Evolutionary conservation across 371 early-diverging fungal species (phyloP).

Genomic region (Cokeromyces recurvatus): DNA sequence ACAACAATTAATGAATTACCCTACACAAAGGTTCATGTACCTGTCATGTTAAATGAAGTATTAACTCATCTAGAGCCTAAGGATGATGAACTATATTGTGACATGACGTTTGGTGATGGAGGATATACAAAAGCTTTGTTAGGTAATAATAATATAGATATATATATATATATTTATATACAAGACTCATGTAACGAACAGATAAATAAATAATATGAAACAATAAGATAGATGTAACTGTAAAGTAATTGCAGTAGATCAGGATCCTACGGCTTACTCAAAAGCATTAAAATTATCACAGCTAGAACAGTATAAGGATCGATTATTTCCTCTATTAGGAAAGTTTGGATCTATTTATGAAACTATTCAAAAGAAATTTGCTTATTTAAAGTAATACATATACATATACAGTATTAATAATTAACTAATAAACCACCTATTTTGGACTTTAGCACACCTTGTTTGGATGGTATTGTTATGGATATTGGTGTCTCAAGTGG

Average conservation of each 20-base stretch:
- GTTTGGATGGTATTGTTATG: conserved; percentile 67
- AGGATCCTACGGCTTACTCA: conserved; percentile 63
- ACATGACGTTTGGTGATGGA: conserved; percentile 74
- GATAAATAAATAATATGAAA: too few species aligned
- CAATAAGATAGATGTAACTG: conserved; percentile 47
- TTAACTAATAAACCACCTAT: too few species aligned
- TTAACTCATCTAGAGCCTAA: conserved; percentile 27
- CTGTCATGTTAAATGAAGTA: conserved; percentile 35
- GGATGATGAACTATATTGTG: conserved; percentile 42
- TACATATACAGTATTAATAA: neutral
- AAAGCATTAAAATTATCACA: conserved; percentile 49
- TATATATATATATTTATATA: too few species aligned
- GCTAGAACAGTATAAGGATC: conserved; percentile 32
- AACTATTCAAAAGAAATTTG: conserved; percentile 17
- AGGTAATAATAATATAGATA: conserved; percentile 23
- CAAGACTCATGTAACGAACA: too few species aligned
- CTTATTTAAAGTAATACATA: conserved; percentile 17
- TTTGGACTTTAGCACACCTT: conserved; percentile 21
- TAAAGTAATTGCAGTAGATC: conserved; percentile 68
- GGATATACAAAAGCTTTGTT: conserved; percentile 64
- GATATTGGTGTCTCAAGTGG: conserved; percentile 72
- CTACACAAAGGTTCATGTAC: conserved; percentile 27
- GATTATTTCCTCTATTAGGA: conserved; percentile 44
- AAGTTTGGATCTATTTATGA: conserved; percentile 53
- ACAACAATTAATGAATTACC: conserved; percentile 14